Conservation (phyloP, 345 rosid genomes). For the Noccaea caerulescens region DNA sequence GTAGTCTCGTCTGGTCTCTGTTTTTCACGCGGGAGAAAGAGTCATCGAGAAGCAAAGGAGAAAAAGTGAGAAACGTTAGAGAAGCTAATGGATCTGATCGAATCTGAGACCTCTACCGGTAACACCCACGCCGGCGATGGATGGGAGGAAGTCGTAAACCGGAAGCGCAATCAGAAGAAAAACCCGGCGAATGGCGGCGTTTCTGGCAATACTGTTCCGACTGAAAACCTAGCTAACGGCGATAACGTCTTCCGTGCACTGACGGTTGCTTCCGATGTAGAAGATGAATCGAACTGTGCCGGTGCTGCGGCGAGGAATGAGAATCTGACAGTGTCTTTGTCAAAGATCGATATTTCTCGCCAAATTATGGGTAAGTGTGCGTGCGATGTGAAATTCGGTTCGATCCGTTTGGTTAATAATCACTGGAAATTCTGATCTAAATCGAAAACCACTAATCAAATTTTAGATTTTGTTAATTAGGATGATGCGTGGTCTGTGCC, state of each 20-base stretch:
- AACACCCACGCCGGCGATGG: conserved; percentile 56
- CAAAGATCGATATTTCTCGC: conserved; percentile 46
- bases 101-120: conserved; percentile 45
- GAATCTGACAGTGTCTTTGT: conserved; percentile 48
- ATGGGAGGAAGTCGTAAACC: conserved; percentile 71
- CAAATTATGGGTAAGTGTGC: conserved; percentile 36
- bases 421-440: conserved; percentile 1
- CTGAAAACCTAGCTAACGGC: conserved; percentile 39
- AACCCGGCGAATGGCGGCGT: conserved; percentile 47
- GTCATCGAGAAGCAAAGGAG: too few species aligned
- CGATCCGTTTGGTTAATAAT: conserved; percentile 7
- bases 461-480: conserved; percentile 35
- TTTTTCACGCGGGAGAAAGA: too few species aligned
- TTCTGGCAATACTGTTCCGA: conserved; percentile 8
- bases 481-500: conserved; percentile 39
- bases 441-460: neutral
- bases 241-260: conserved; percentile 52
- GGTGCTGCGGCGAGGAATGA: conserved; percentile 28
- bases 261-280: conserved; percentile 38
- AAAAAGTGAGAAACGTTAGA: too few species aligned
- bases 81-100: conserved; percentile 37
- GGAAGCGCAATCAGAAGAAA: conserved; percentile 57
- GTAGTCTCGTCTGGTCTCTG: too few species aligned
- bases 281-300: conserved; percentile 12
- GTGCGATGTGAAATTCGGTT: conserved; percentile 9